Evolutionary conservation across 768 basidiomycete species (phyloP).

Genomic region (Lentinula detonsa): DNA sequence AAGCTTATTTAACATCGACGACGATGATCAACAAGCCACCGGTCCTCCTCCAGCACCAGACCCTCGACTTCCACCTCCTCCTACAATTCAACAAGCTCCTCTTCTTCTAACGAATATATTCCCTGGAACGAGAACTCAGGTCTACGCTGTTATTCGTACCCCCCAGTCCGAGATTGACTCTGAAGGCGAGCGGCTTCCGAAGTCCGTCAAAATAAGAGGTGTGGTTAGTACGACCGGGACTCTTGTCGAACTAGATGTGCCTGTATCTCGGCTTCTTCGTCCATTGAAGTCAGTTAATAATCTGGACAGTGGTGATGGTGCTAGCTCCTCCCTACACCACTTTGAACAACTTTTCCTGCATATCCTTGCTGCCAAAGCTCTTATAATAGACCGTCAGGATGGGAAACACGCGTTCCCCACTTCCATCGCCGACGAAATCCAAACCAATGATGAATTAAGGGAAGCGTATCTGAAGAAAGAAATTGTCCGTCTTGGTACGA

Average conservation of each 20-base stretch:
- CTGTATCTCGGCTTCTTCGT: not conserved
- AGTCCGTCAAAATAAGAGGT: not conserved
- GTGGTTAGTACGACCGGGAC: not conserved
- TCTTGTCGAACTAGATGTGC: not conserved
- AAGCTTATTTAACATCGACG: not conserved
- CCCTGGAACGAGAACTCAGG: not conserved
- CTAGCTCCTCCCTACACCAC: not conserved
- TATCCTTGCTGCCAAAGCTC: constrained; percentile 2
- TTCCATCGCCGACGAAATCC: not conserved
- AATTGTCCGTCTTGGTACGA: constrained; percentile 3
- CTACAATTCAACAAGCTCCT: constrained; percentile 7
- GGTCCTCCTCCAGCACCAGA: constrained; percentile 4
- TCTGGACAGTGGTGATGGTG: not conserved
- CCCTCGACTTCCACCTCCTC: not conserved
- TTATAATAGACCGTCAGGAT: constrained; percentile 1
- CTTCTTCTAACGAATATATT: not conserved
- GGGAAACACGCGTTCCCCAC: not conserved
- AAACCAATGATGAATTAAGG: not conserved
- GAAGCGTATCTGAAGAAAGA: not conserved
- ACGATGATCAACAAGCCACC: not conserved
- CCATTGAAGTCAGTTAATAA: not conserved
- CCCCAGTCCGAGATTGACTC: not conserved
- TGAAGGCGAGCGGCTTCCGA: not conserved
- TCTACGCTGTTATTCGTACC: constrained; percentile 6
- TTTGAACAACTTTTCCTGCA: not conserved